Percentiles rank a stretch among this genome's conserved stretches.
Conservation (phyloP, 1,284 basidiomycete species). For the Thecaphora thlaspeos region DNA sequence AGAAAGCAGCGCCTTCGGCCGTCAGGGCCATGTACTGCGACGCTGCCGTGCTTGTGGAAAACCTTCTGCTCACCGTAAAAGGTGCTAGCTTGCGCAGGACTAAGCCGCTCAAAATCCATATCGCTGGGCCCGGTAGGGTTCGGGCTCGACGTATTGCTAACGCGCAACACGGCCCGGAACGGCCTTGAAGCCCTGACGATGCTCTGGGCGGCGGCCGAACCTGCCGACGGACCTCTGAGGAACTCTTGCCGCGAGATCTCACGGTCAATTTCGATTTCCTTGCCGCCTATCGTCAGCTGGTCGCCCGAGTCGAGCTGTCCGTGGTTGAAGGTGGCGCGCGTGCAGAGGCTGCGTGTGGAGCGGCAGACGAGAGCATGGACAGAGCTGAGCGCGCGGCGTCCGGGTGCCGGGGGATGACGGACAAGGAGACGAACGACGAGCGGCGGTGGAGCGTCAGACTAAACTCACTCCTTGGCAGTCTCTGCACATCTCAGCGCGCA, state of each 20-base stretch:
- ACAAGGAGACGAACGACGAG: background rate
- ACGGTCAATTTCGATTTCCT: slow-evolving; percentile 39
- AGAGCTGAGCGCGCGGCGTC: too few species aligned
- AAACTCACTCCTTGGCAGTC: slow-evolving; percentile 36
- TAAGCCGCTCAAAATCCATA: slow-evolving; percentile 25
- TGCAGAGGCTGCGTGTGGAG: background rate
- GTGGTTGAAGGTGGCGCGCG: slow-evolving; percentile 16
- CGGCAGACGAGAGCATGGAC: background rate
- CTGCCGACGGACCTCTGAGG: background rate
- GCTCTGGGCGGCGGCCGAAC: too few species aligned
- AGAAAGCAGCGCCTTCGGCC: too few species aligned
- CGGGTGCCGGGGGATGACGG: too few species aligned
- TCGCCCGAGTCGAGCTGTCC: slow-evolving; percentile 32
- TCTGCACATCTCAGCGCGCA: slow-evolving; percentile 42
- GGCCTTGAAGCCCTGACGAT: background rate
- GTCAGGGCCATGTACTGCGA: too few species aligned
- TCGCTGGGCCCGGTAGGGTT: background rate
- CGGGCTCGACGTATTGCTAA: background rate
- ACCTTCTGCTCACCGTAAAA: slow-evolving; percentile 25
- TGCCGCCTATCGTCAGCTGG: slow-evolving; percentile 38
- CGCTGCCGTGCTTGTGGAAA: background rate
- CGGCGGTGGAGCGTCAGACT: background rate
- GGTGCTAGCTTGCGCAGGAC: slow-evolving; percentile 24
- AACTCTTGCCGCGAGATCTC: slow-evolving; percentile 22
- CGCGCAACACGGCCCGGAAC: background rate